phyloP scores from a whole-genome alignment of 768 basidiomycete species.

The Lentinula sp. region DNA sequence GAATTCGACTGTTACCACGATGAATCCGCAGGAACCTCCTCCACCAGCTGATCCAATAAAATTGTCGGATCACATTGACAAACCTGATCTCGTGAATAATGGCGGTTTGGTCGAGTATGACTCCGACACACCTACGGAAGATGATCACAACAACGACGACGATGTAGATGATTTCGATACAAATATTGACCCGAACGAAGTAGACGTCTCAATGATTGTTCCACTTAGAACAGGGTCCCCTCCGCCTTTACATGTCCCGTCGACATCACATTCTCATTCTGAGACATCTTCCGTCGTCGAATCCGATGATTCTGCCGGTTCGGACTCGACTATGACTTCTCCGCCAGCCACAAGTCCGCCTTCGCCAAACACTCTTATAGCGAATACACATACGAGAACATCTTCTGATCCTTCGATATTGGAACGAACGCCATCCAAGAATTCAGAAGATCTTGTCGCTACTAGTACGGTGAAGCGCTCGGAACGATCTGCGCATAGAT shows the following conservation, averaged over 20 bases:
- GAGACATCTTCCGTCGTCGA: not conserved
- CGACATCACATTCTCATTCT: not conserved
- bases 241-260: not conserved
- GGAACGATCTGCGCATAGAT: not conserved
- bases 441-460: not conserved
- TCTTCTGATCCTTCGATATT: not conserved
- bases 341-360: slow-evolving; percentile 39
- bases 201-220: not conserved
- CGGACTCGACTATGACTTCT: slow-evolving; percentile 48
- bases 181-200: not conserved
- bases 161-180: not conserved
- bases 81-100: not conserved
- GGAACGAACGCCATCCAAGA: not conserved
- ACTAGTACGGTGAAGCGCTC: not conserved
- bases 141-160: not conserved
- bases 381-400: not conserved
- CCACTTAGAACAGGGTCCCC: not conserved
- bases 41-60: not conserved
- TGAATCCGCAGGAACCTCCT: not conserved
- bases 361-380: not conserved
- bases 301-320: not conserved
- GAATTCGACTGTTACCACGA: not conserved
- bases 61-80: not conserved
- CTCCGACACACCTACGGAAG: not conserved
- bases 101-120: not conserved